phyloP scores from a whole-genome alignment of 441 rosid genomes.

The Adansonia gregorii region DNA sequence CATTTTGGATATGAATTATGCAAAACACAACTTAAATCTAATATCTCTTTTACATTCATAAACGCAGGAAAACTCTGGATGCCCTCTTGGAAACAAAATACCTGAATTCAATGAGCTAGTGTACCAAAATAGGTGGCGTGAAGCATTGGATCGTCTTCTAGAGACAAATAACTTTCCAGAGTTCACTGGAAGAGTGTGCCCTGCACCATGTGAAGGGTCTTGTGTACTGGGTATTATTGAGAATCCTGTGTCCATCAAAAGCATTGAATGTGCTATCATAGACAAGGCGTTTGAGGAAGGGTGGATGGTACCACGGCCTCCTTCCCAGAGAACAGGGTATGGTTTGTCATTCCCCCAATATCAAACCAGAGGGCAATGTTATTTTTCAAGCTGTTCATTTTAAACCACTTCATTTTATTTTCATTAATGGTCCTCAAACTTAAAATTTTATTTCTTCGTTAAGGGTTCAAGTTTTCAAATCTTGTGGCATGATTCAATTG shows the following conservation, averaged over 20 bases:
- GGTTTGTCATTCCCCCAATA: constrained; percentile 12
- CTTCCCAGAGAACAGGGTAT: constrained; percentile 89
- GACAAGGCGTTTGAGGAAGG: constrained; percentile 99
- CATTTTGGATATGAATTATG: not conserved
- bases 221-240: constrained; percentile 99
- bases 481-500: not conserved
- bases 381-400: not conserved
- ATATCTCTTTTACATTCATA: not conserved
- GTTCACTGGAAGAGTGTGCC: constrained; percentile 98
- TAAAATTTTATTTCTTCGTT: not conserved
- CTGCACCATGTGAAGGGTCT: constrained; percentile 99
- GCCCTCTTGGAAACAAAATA: constrained; percentile 99
- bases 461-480: not conserved
- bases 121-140: constrained; percentile 98
- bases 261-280: constrained; percentile 89
- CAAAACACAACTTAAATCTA: not conserved
- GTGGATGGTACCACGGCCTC: constrained; percentile 99
- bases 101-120: constrained; percentile 99
- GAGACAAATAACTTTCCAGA: constrained; percentile 99
- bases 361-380: not conserved
- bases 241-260: constrained; percentile 96
- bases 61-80: constrained; percentile 92
- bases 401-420: not conserved
- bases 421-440: not conserved
- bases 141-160: constrained; percentile 89